Base-by-base conservation (phyloP, 2,329 filamentous ascomycete species). In the Diaporthe sp. region DNA sequence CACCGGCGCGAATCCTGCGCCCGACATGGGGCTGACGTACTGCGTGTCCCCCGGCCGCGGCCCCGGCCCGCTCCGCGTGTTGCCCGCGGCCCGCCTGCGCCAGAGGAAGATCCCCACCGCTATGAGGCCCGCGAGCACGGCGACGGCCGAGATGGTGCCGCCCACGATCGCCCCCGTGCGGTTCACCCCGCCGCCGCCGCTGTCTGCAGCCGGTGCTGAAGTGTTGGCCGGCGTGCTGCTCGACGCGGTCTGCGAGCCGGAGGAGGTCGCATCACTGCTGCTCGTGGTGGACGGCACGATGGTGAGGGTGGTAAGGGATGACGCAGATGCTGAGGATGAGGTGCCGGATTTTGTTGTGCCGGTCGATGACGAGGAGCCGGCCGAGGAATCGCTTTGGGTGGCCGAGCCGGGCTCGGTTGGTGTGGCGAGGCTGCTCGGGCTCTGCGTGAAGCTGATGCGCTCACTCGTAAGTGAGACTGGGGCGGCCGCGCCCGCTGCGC, bases 141-240 rank as follows among this genome's bases (percentile, higher is more conserved):
- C 88, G 0, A 89, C 81, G 22, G 87, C 88, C n/a, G 87, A 86
- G 53, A 91, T 83, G 22, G 85, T 85, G 17, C 88, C 89, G 35
- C 89, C 89, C 4, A 91, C 84, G 44, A 91, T 89, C 51, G 86
- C 86, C 2, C 87, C 88, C 0, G 84, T 85, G n/a, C 81, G 82
- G 53, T 83, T 78, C 25, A 73, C 71, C 25, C 68, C 55, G 3
- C 50, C 42, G 22, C 56, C 58, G 56, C 77, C 75, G 37, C 74
- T 70, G n/a, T 72, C 42, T 27, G 75, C 69, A 17, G 75, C 66
- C 32, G 79, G 69, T 22, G 70, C 74, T 22, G 76, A 68, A 25
- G 74, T 66, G 42, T 70, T 76, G 17, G 72, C 63, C 42, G 77
- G 72, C 22, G 76, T 63, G 35, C 71, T 68, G n/a, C 73, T 70